A percentile compares a stretch with the other conserved stretches of the same genome.
Conservation (phyloP, 345 rosid species). For the Arabidopsis suecica region DNA sequence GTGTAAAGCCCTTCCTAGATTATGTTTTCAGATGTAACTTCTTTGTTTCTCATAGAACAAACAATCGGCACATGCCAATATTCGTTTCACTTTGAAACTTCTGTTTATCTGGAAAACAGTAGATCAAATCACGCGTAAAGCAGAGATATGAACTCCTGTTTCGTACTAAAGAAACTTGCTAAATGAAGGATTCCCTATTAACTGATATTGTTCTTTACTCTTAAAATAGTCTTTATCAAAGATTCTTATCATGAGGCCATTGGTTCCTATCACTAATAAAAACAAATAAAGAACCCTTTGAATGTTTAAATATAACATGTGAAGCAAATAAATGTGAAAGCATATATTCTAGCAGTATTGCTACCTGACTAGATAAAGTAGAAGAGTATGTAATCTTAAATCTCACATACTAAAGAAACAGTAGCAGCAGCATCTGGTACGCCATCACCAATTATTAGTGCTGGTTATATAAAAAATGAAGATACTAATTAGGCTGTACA, state of each 20-base stretch:
- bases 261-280: slow-evolving; percentile 31
- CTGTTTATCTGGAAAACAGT: slow-evolving; percentile 9
- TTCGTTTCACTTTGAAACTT: slow-evolving; percentile 8
- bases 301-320: slow-evolving; percentile 17
- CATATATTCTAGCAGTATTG: slow-evolving; percentile 48
- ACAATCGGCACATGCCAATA: slow-evolving; percentile 14
- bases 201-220: slow-evolving; percentile 40
- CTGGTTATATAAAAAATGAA: background rate
- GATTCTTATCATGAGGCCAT: slow-evolving; percentile 38
- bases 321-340: slow-evolving; percentile 22
- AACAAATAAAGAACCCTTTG: background rate
- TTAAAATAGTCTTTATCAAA: slow-evolving; percentile 19
- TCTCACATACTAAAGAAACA: slow-evolving; percentile 14
- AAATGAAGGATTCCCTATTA: slow-evolving; percentile 19
- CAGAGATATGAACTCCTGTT: background rate
- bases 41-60: slow-evolving; percentile 22
- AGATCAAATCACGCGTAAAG: slow-evolving; percentile 16
- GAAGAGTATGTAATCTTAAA: slow-evolving; percentile 25
- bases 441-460: slow-evolving; percentile 25
- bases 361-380: slow-evolving; percentile 49
- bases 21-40: slow-evolving; percentile 30
- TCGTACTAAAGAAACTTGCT: slow-evolving; percentile 21
- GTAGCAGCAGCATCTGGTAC: slow-evolving; percentile 41
- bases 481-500: slow-evolving; percentile 22
- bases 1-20: slow-evolving; percentile 32